phyloP scores from a whole-genome alignment of 202 grass and related monocot genomes.

The Panicum hallii region DNA sequence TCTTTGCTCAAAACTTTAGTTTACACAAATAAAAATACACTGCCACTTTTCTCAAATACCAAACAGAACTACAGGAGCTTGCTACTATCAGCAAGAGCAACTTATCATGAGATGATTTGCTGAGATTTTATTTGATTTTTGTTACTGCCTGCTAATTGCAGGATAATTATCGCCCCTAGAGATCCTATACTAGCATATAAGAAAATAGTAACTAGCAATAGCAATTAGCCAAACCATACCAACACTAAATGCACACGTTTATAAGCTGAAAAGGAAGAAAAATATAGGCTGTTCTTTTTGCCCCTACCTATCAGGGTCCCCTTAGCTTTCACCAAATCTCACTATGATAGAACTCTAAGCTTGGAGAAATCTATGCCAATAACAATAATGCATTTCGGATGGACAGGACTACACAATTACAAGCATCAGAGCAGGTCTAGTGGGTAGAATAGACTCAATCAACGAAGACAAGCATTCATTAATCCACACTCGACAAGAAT shows the following conservation, averaged over 20 bases:
- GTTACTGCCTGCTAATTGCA: background rate
- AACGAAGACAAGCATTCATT: too few relatives aligned
- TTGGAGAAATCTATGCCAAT: background rate
- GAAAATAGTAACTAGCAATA: background rate
- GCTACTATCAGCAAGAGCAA: background rate
- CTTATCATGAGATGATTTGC: background rate
- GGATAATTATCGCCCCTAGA: background rate
- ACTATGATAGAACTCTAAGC: background rate
- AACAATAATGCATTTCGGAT: background rate
- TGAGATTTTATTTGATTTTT: background rate
- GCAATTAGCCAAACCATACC: background rate
- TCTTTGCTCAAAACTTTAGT: background rate
- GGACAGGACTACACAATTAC: background rate
- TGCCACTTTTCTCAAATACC: background rate
- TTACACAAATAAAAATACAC: background rate
- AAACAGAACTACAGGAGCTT: background rate
- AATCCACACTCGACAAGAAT: too few relatives aligned
- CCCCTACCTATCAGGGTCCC: background rate
- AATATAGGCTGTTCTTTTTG: background rate
- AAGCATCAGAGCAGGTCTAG: background rate
- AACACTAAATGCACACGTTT: background rate
- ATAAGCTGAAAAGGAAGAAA: background rate
- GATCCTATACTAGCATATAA: background rate
- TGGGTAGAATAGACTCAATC: background rate
- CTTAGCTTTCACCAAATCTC: background rate